Percentiles rank a stretch among this genome's conserved stretches.
Conservation (phyloP, 1,284 basidiomycete species). For the Malassezia slooffiae region DNA sequence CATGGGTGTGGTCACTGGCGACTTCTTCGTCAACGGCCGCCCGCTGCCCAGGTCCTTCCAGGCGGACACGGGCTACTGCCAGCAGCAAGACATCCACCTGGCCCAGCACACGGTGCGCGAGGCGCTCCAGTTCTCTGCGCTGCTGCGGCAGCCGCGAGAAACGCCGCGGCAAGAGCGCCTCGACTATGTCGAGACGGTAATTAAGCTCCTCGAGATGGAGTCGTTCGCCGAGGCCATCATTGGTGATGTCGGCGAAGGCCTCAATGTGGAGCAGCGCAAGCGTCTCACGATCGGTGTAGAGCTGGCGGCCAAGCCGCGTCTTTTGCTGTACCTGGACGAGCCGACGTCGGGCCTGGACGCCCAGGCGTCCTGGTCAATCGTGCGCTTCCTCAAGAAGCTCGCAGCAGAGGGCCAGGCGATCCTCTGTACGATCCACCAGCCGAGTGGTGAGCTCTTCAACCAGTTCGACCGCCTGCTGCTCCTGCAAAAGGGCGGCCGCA, state of each 20-base stretch:
- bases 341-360: slow-evolving; percentile 72
- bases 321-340: slow-evolving; percentile 53
- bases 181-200: slow-evolving; percentile 66
- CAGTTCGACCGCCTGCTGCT: slow-evolving; percentile 57
- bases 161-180: slow-evolving; percentile 64
- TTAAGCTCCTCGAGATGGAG: slow-evolving; percentile 67
- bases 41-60: slow-evolving; percentile 64
- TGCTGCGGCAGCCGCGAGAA: slow-evolving; percentile 62
- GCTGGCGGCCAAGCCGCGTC: slow-evolving; percentile 62
- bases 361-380: slow-evolving; percentile 76
- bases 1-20: slow-evolving; percentile 68
- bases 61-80: slow-evolving; percentile 55
- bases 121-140: slow-evolving; percentile 68
- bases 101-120: slow-evolving; percentile 73
- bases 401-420: slow-evolving; percentile 69
- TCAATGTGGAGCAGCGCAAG: slow-evolving; percentile 57
- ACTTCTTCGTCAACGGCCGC: slow-evolving; percentile 66
- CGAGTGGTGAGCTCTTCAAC: slow-evolving; percentile 55
- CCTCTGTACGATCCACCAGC: slow-evolving; percentile 56
- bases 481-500: slow-evolving; percentile 42
- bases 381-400: slow-evolving; percentile 65
- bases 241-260: slow-evolving; percentile 50
- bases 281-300: slow-evolving; percentile 63
- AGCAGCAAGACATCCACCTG: slow-evolving; percentile 75
- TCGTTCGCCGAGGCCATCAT: slow-evolving; percentile 63